Evolutionary conservation across 495 filamentous ascomycete genomes (phyloP), one percentile per base, ranked within the genome.

Genomic region (Wilcoxina mikolae): DNA sequence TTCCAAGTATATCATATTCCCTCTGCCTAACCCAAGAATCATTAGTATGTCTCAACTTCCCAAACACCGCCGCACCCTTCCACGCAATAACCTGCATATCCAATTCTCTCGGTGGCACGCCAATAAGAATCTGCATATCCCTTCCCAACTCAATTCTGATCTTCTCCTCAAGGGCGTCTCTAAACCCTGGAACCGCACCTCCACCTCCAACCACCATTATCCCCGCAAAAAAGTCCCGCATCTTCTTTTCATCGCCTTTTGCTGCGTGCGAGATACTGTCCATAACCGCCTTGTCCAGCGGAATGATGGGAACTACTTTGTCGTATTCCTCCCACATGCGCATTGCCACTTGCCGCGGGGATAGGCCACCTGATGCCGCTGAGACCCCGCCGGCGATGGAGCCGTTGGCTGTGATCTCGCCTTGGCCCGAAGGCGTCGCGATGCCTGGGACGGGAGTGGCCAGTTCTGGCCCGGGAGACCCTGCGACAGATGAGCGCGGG

Each of bases 51-150:
- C 69, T 76, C 65, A 98, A 71, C 70, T 94, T 90, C n/a, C 85
- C 88, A 73, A 95, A 98, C 25, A 98, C 85, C 62, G 88, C 94
- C 2, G 84, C 93, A 1, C 91, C 91, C 74, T 98, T 98, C 91
- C 91, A 98, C 4, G 84, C 83, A 27, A 96, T 84, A 4, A 95
- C 88, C 66, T 95, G 87, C 22, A 87, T 84, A 66, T 96, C 91
- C 65, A 98, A 77, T 61, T 98, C 91, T 57, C 91, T 69, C 1
- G 91, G 93, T 31, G 87, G 89, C 15, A 79, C 77, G 29, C 85
- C 87, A 47, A 96, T 87, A 60, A 96, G 74, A 57, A 98, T 58
- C 24, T 61, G 51, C 39, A 59, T 62, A 12, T 65, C 62, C 29
- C 60, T 88, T 57, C 87, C 74, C 85, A 27, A 83, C 74, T 25